phyloP scores from a whole-genome alignment of 2,329 filamentous ascomycete genomes.

The Penicillium sp. region DNA sequence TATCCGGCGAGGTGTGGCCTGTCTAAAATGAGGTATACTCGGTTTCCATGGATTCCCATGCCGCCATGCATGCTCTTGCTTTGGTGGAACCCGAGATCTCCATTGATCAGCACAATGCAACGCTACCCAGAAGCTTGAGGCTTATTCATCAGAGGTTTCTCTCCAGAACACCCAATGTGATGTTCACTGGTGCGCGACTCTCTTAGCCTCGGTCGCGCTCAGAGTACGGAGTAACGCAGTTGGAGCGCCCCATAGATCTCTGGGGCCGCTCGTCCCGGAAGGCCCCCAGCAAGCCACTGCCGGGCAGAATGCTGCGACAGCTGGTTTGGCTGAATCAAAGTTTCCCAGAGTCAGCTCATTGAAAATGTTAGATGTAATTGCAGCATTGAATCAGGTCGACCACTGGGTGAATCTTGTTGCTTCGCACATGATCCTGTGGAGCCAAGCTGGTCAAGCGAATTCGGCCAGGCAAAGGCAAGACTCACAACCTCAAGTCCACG shows the following conservation, averaged over 20 bases:
- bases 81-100: background rate
- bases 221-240: constrained; percentile 30
- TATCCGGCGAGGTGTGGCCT: constrained; percentile 36
- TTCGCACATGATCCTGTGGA: no score
- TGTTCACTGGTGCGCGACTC: constrained; percentile 21
- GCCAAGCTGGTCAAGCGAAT: no score
- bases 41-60: background rate
- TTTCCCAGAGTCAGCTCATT: constrained; percentile 35
- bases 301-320: constrained; percentile 38
- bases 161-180: constrained; percentile 29
- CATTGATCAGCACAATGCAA: constrained; percentile 32
- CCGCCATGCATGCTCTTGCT: background rate
- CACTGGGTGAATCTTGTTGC: no score
- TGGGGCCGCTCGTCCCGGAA: constrained; percentile 28
- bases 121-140: constrained; percentile 26
- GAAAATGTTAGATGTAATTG: constrained; percentile 7
- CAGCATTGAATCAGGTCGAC: background rate
- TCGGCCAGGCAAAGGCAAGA: no score
- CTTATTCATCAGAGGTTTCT: constrained; percentile 33
- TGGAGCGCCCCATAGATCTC: constrained; percentile 29
- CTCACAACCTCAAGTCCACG: no score
- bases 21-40: constrained; percentile 18
- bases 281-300: constrained; percentile 38
- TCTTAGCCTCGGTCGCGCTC: constrained; percentile 20
- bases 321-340: constrained; percentile 39